These are phyloP conservation scores for Chloranthus sessilifolius DNA, from an alignment of 164 flowering plant species.

Conservation along the genomic window DNA sequence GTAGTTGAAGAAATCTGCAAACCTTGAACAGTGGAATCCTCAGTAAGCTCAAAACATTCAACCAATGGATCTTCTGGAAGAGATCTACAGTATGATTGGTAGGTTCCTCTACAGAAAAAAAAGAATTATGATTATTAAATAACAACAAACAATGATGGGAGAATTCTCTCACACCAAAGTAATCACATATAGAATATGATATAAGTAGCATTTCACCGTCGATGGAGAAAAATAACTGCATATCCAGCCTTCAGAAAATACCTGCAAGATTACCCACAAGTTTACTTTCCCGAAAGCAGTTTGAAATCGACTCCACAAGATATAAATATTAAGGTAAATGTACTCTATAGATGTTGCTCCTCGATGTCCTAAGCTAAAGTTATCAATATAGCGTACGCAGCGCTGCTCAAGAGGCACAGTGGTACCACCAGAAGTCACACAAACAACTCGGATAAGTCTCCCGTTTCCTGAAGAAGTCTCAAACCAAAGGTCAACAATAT, in stretches of 20 bases:
- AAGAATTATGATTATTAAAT: slow-evolving; percentile 1
- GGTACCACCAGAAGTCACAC: slow-evolving; percentile 95
- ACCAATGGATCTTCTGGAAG: slow-evolving; percentile 86
- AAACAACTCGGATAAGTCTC: slow-evolving; percentile 44
- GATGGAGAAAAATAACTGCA: slow-evolving; percentile 76
- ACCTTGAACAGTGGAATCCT: slow-evolving; percentile 55
- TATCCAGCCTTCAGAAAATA: slow-evolving; percentile 89
- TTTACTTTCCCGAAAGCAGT: slow-evolving; percentile 1
- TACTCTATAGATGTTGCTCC: slow-evolving; percentile 99
- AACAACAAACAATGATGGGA: slow-evolving; percentile 1
- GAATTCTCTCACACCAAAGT: neutral
- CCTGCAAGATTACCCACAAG: slow-evolving; percentile 31
- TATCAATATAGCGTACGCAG: slow-evolving; percentile 88
- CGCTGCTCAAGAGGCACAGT: slow-evolving; percentile 91
- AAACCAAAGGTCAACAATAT: neutral
- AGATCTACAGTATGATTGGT: slow-evolving; percentile 75
- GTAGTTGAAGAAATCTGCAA: slow-evolving; percentile 6
- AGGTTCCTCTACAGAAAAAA: slow-evolving; percentile 57
- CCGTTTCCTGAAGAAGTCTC: slow-evolving; percentile 29
- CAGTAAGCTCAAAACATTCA: slow-evolving; percentile 60
- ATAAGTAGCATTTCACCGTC: slow-evolving; percentile 38
- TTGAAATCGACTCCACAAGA: neutral
- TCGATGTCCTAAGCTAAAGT: slow-evolving; percentile 93
- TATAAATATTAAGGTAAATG: neutral
- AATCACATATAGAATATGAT: neutral